These are phyloP conservation scores for Echinosophora koreensis DNA, from an alignment of 306 rosid species.

Conservation along the genomic window DNA sequence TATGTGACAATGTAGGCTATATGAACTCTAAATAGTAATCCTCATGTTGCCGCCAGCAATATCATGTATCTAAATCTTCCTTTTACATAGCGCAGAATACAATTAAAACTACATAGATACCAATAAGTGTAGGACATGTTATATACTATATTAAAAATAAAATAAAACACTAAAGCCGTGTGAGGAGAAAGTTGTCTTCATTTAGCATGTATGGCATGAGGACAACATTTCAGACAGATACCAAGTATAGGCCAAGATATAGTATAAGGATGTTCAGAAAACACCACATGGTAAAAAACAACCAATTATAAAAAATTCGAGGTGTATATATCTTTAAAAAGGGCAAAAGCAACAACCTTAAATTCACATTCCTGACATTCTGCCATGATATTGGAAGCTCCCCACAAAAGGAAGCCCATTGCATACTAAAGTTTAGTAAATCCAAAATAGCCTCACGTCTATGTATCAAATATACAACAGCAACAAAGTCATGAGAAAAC, in stretches of 20 bases:
- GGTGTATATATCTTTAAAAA: background rate
- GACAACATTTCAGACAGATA: conserved; percentile 23
- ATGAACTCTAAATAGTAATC: conserved; percentile 25
- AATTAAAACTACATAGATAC: conserved; percentile 76
- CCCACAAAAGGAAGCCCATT: background rate
- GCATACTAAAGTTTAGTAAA: background rate
- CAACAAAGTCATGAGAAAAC: conserved; percentile 7
- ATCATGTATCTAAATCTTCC: conserved; percentile 42
- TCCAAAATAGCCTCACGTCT: conserved; percentile 14
- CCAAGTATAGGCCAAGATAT: background rate
- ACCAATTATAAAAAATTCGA: background rate
- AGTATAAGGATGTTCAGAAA: background rate
- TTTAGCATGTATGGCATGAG: background rate
- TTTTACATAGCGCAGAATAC: conserved; percentile 59
- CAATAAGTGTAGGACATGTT: conserved; percentile 34
- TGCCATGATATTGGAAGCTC: conserved; percentile 6
- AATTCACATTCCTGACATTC: conserved; percentile 20
- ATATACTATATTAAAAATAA: background rate
- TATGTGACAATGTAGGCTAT: conserved; percentile 17
- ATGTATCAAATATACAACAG: conserved; percentile 6
- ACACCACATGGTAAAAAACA: conserved; percentile 21
- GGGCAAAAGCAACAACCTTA: conserved; percentile 20
- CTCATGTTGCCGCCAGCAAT: conserved; percentile 39
- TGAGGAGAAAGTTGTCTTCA: background rate
- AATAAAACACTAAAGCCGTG: background rate